phyloP scores from a whole-genome alignment of 345 rosid species.

The Eucalyptus curtisii region DNA sequence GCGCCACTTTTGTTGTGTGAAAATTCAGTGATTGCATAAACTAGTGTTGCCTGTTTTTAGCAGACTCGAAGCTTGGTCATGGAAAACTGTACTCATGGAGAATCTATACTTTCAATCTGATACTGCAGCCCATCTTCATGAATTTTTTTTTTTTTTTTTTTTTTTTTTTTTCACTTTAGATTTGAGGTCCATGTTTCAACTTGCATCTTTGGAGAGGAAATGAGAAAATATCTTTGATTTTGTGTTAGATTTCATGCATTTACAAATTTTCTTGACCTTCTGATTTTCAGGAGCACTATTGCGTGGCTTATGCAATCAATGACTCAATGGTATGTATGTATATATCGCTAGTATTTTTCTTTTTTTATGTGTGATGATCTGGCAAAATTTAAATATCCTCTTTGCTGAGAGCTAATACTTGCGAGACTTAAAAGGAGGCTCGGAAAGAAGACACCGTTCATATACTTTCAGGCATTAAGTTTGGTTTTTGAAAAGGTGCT shows the following conservation, averaged over 20 bases:
- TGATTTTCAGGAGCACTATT: constrained; percentile 70
- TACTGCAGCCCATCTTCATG: not conserved
- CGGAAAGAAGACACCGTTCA: not conserved
- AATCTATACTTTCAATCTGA: not conserved
- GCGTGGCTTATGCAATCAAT: constrained; percentile 77
- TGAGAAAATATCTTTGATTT: not conserved
- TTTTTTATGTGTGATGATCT: not conserved
- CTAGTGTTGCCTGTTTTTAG: not conserved
- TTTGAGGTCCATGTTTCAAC: not conserved
- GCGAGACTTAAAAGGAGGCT: not conserved
- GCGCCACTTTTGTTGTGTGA: not conserved
- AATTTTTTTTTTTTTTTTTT: not conserved
- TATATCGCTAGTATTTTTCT: not conserved
- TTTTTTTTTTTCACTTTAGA: not conserved
- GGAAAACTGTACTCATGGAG: not conserved
- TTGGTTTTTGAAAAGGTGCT: not conserved
- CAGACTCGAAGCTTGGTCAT: not conserved
- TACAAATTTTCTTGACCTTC: not conserved
- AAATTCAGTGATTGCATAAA: not conserved
- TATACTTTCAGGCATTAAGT: not conserved
- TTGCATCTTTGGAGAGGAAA: not conserved
- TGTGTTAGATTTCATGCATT: not conserved
- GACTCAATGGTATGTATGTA: constrained; percentile 64
- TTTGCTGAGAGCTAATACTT: not conserved
- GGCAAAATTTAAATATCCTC: not conserved